Conservation (phyloP, 495 filamentous ascomycete genomes). For the Aspergillus bertholletiae region DNA sequence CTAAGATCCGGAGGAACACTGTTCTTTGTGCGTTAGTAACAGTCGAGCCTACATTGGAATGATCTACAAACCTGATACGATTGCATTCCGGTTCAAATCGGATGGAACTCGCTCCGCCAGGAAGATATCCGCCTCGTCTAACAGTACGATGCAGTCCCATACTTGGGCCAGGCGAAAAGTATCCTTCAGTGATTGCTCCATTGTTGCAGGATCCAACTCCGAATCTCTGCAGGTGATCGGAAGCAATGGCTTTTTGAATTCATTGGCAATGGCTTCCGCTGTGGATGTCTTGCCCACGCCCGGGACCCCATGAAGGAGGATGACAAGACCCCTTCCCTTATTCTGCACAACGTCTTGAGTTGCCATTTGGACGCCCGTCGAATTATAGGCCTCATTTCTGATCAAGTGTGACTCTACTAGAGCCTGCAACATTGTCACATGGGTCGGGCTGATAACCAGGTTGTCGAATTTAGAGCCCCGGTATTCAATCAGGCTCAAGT, state of each 20-base stretch:
- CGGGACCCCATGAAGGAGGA: conserved; percentile 1
- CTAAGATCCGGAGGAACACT: conserved; percentile 3
- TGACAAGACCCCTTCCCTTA: too few relatives aligned
- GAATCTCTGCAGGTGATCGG: conserved; percentile 1
- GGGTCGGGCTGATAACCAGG: too few relatives aligned
- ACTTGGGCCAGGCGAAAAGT: not conserved
- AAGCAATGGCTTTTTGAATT: not conserved
- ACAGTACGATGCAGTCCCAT: conserved; percentile 2
- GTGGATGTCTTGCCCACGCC: conserved; percentile 9
- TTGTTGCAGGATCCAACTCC: not conserved
- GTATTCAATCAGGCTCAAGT: too few relatives aligned
- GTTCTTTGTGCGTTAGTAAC: not conserved
- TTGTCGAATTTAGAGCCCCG: too few relatives aligned
- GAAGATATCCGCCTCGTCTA: conserved; percentile 9
- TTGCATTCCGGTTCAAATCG: not conserved
- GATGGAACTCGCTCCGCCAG: not conserved
- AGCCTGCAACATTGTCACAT: too few relatives aligned
- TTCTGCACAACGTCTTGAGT: too few relatives aligned
- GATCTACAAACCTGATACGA: not conserved
- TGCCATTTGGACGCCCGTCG: too few relatives aligned
- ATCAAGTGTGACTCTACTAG: too few relatives aligned
- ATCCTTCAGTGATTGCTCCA: not conserved
- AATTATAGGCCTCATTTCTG: too few relatives aligned
- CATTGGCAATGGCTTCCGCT: not conserved
- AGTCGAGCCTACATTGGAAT: not conserved